Percentiles rank a stretch among this genome's conserved stretches.
phyloP scores from a whole-genome alignment of 305 asterid genomes.

The Fraxinus dipetala region DNA sequence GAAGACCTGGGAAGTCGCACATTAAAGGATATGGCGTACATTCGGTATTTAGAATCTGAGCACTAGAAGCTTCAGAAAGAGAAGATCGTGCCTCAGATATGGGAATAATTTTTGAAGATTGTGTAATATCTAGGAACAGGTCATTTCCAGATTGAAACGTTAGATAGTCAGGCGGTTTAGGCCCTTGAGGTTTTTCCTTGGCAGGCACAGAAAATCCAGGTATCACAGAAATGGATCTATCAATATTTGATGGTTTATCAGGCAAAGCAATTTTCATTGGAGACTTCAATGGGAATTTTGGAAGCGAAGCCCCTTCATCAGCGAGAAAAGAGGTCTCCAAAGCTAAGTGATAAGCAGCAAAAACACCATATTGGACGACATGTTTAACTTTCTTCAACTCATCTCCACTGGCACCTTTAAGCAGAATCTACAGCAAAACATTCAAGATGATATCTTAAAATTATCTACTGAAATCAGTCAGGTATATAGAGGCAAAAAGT shows the following conservation, averaged over 20 bases:
- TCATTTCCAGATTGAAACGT: slow-evolving; percentile 35
- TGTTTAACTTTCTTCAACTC: slow-evolving; percentile 76
- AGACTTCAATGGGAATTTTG: slow-evolving; percentile 59
- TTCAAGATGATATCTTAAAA: neutral
- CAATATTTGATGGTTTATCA: slow-evolving; percentile 52
- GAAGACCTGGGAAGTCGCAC: slow-evolving; percentile 26
- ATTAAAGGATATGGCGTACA: slow-evolving; percentile 13
- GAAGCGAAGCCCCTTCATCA: slow-evolving; percentile 83
- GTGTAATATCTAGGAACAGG: slow-evolving; percentile 25
- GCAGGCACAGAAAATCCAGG: slow-evolving; percentile 42
- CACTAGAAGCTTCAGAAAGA: slow-evolving; percentile 29
- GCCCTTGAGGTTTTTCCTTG: slow-evolving; percentile 31
- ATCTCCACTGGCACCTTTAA: slow-evolving; percentile 83
- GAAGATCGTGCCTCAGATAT: slow-evolving; percentile 30
- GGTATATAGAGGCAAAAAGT: neutral
- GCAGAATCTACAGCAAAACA: slow-evolving; percentile 53
- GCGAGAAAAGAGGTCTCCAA: slow-evolving; percentile 85
- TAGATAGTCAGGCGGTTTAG: slow-evolving; percentile 16
- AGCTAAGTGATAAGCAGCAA: slow-evolving; percentile 88
- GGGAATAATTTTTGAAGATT: slow-evolving; percentile 31
- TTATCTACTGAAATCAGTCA: neutral
- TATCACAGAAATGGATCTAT: slow-evolving; percentile 63
- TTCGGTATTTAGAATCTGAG: slow-evolving; percentile 32
- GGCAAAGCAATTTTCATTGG: slow-evolving; percentile 70
- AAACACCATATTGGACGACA: slow-evolving; percentile 66